Percentiles rank a stretch among this genome's conserved stretches.
phyloP scores from a whole-genome alignment of 352 stramenopile genomes.

The Phytopythium ostracodes region DNA sequence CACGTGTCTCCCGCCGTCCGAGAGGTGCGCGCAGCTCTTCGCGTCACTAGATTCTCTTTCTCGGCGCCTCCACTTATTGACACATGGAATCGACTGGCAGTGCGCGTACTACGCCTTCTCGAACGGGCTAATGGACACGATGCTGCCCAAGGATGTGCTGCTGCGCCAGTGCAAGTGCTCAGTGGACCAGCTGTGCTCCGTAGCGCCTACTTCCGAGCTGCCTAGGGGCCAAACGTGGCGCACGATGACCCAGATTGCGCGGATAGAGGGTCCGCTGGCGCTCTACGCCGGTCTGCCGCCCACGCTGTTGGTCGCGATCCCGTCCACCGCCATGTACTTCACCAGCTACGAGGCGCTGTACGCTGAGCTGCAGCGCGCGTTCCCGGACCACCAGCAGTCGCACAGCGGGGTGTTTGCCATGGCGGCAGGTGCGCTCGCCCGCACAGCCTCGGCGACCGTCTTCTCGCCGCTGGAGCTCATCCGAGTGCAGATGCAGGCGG shows the following conservation, averaged over 20 bases:
- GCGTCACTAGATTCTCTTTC: too few species aligned
- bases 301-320: slow-evolving; percentile 90
- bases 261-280: slow-evolving; percentile 51
- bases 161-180: slow-evolving; percentile 53
- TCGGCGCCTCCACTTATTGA: neutral
- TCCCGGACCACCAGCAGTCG: slow-evolving; percentile 26
- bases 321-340: slow-evolving; percentile 94
- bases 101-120: slow-evolving; percentile 76
- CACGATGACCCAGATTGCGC: slow-evolving; percentile 63
- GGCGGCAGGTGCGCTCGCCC: slow-evolving; percentile 43
- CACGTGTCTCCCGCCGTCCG: slow-evolving; percentile 39
- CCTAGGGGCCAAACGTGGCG: slow-evolving; percentile 38
- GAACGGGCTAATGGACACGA: slow-evolving; percentile 80
- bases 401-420: slow-evolving; percentile 38
- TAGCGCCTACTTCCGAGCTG: slow-evolving; percentile 18
- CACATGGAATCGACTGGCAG: slow-evolving; percentile 12
- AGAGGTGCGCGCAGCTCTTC: too few species aligned
- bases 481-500: slow-evolving; percentile 81
- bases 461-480: slow-evolving; percentile 87
- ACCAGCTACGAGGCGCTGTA: slow-evolving; percentile 88
- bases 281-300: slow-evolving; percentile 83
- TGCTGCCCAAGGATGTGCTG: slow-evolving; percentile 61
- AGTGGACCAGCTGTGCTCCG: slow-evolving; percentile 34
- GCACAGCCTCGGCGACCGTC: slow-evolving; percentile 51
- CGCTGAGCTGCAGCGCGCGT: slow-evolving; percentile 23